Conservation (phyloP, 306 rosid species). For the Vachellia pachyceras region DNA sequence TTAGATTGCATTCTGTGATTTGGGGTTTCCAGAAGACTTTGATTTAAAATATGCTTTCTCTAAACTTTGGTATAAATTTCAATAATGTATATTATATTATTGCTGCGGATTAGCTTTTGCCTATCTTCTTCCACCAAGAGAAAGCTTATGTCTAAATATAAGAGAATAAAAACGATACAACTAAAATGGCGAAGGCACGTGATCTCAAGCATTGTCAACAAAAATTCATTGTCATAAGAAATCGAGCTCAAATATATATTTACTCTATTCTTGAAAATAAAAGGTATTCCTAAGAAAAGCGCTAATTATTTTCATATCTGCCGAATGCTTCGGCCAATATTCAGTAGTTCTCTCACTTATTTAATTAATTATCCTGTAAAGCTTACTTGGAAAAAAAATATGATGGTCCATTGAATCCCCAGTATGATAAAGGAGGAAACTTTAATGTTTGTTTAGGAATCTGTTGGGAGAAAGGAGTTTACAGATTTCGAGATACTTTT, state of each 20-base stretch:
- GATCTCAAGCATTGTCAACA: not conserved
- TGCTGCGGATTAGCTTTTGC: not conserved
- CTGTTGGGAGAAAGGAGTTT: no score
- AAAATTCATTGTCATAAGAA: not conserved
- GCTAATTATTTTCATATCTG: not conserved
- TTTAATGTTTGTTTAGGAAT: no score
- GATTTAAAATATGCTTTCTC: slow-evolving; percentile 14
- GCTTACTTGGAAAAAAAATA: no score
- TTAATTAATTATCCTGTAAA: not conserved
- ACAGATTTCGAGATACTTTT: no score
- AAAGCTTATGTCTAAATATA: not conserved
- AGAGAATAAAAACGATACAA: not conserved
- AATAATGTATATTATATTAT: not conserved
- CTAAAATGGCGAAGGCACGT: not conserved
- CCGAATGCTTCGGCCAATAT: not conserved
- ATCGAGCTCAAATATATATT: not conserved
- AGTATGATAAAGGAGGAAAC: not conserved
- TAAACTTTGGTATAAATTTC: slow-evolving; percentile 1
- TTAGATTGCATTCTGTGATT: not conserved
- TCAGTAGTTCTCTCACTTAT: not conserved
- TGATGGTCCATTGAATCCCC: not conserved
- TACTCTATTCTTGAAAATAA: not conserved
- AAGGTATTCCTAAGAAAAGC: not conserved
- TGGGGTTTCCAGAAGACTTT: slow-evolving; percentile 4
- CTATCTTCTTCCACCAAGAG: not conserved